A percentile compares a stretch with the other conserved stretches of the same genome.
Conservation (phyloP, 441 rosid species). For the Euphorbia celastroides region DNA sequence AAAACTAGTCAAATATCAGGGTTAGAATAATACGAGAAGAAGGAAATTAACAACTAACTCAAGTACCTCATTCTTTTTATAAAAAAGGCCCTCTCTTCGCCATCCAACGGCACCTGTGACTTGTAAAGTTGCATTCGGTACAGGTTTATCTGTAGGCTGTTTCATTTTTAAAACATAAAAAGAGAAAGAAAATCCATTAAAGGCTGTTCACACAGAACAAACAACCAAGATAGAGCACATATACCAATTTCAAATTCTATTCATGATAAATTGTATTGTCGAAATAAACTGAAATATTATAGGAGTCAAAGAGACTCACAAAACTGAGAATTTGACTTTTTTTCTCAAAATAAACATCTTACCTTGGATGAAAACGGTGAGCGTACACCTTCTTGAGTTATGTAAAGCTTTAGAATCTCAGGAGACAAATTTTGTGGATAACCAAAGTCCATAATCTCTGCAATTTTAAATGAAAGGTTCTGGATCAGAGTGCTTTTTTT, state of each 20-base stretch:
- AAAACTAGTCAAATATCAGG: constrained; percentile 17
- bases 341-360: constrained; percentile 14
- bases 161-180: constrained; percentile 15
- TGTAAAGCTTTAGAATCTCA: constrained; percentile 93
- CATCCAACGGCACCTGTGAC: constrained; percentile 99
- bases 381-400: constrained; percentile 97
- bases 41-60: constrained; percentile 2
- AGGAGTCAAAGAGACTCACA: neutral
- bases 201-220: constrained; percentile 3
- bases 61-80: constrained; percentile 93
- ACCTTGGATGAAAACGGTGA: constrained; percentile 98
- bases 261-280: neutral
- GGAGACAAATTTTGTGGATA: constrained; percentile 98
- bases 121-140: constrained; percentile 98
- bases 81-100: constrained; percentile 97
- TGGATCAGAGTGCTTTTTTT: neutral
- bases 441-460: constrained; percentile 99
- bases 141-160: constrained; percentile 85
- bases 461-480: constrained; percentile 16
- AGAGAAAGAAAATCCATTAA: constrained; percentile 7
- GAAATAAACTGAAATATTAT: neutral
- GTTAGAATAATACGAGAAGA: constrained; percentile 4
- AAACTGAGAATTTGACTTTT: constrained; percentile 1
- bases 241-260: neutral
- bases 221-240: constrained; percentile 5